Base-by-base conservation (phyloP, 306 rosid genomes). In the Dalbergia cultrata region DNA sequence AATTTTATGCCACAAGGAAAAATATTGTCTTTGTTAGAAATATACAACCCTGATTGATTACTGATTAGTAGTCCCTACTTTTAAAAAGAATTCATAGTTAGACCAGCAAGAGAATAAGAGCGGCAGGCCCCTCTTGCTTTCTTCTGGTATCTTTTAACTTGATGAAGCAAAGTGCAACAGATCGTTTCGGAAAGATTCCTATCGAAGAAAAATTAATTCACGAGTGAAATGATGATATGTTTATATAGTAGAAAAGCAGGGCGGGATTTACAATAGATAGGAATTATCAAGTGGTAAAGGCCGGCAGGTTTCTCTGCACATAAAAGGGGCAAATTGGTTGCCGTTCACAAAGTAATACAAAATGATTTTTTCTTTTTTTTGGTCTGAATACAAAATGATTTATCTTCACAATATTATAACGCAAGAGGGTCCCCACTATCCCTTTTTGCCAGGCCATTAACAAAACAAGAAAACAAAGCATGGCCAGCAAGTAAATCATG, bases 401-500 rank as follows among this genome's bases (percentile, higher is more conserved):
- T 53, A 63, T 49, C 73, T 72, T 63, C 60, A 64, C n/a, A 57
- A 70, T 49, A 79, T 16, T 67, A 67, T 76, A 31, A 77, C 22
- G 81, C 89, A 86, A 39, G 73, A 54, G 89, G 90, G 89, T 65
- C 86, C 90, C 60, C 19, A 59, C 14, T 21, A 19, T 49, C 14
- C 85, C 83, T 67, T 83, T 66, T 60, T 87, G 86, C 80, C 85
- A 76, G 35, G 60, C 84, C 84, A 78, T 33, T 59, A 21, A 58
- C 53, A 57, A 17, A 88, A 72, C 85, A 83, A 85, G 67, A 68
- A 78, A 83, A 78, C 85, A 81, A 83, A 83, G 89, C 94, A 86
- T 88, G 92, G 84, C 83, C 87, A 85, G 80, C 90, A 81, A 56
- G 56, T 44, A 84, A 81, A 84, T 85, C 83, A 66, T 76, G 87